phyloP scores from a whole-genome alignment of 2,329 filamentous ascomycete species.

The Botryotinia globosa region DNA sequence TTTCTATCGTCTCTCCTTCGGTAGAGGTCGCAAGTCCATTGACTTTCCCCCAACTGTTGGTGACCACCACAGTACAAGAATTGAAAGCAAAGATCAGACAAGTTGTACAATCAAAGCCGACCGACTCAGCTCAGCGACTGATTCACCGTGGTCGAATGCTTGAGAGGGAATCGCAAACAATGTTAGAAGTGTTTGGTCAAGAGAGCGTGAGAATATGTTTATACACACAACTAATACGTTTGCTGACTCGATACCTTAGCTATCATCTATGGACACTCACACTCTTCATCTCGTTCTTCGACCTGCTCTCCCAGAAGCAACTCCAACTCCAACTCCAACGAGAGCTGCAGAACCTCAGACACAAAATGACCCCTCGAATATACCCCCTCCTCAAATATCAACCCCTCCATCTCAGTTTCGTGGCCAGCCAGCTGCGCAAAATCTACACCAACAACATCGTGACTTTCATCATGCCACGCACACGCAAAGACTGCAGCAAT shows the following conservation, averaged over 20 bases:
- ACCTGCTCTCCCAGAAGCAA: slow-evolving; percentile 36
- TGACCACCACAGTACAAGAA: slow-evolving; percentile 53
- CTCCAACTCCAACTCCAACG: neutral
- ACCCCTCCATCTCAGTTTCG: slow-evolving; percentile 24
- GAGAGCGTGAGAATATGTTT: slow-evolving; percentile 40
- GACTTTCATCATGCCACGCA: slow-evolving; percentile 28
- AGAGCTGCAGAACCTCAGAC: slow-evolving; percentile 13
- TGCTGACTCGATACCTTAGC: slow-evolving; percentile 36
- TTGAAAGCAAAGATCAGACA: slow-evolving; percentile 59
- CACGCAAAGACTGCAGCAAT: slow-evolving; percentile 44
- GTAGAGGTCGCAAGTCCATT: slow-evolving; percentile 51
- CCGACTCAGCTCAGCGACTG: slow-evolving; percentile 55
- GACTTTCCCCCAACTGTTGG: slow-evolving; percentile 48
- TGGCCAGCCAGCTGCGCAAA: slow-evolving; percentile 28
- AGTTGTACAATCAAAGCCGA: slow-evolving; percentile 48
- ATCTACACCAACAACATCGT: slow-evolving; percentile 31
- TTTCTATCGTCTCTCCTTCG: slow-evolving; percentile 60
- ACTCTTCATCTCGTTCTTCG: slow-evolving; percentile 54
- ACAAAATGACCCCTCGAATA: slow-evolving; percentile 8
- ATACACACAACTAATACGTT: slow-evolving; percentile 12
- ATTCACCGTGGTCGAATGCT: slow-evolving; percentile 60
- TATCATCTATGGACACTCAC: slow-evolving; percentile 47
- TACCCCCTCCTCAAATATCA: neutral
- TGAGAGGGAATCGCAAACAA: slow-evolving; percentile 52
- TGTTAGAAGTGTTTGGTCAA: slow-evolving; percentile 56